Conservation (phyloP, 805 yeast genomes). For the Metschnikowia continentalis region DNA sequence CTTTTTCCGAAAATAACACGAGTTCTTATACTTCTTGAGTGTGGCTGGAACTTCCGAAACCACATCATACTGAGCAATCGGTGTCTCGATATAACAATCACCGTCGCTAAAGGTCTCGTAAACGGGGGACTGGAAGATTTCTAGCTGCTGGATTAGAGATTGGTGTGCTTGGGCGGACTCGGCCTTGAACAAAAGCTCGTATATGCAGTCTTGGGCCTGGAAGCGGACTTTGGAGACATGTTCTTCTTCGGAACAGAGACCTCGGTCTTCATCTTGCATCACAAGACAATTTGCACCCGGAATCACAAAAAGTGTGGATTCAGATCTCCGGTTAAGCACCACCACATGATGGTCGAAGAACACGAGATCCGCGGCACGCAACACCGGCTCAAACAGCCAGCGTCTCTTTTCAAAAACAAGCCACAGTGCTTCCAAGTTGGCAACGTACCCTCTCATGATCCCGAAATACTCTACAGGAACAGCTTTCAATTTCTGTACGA, state of each 20-base stretch:
- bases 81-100: conserved; percentile 8
- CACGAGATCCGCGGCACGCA: conserved; percentile 5
- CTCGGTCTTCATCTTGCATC: conserved; percentile 4
- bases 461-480: conserved; percentile 1
- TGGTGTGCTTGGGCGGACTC: background rate
- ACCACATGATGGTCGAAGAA: conserved; percentile 9
- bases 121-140: background rate
- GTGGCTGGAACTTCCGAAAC: background rate
- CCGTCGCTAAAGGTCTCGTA: background rate
- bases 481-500: background rate
- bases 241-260: conserved; percentile 5
- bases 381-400: background rate
- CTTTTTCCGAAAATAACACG: conserved; percentile 10
- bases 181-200: conserved; percentile 10
- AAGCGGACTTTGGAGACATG: conserved; percentile 6
- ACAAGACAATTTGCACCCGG: conserved; percentile 5
- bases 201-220: conserved; percentile 5
- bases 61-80: conserved; percentile 8
- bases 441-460: background rate
- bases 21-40: background rate
- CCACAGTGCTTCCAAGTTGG: conserved; percentile 5
- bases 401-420: conserved; percentile 4
- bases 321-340: conserved; percentile 1
- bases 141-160: background rate
- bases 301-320: conserved; percentile 5